Evolutionary conservation across 2,329 filamentous ascomycete genomes (phyloP), one percentile per base, ranked within the genome.

Genomic region (Fusarium goolgardi): DNA sequence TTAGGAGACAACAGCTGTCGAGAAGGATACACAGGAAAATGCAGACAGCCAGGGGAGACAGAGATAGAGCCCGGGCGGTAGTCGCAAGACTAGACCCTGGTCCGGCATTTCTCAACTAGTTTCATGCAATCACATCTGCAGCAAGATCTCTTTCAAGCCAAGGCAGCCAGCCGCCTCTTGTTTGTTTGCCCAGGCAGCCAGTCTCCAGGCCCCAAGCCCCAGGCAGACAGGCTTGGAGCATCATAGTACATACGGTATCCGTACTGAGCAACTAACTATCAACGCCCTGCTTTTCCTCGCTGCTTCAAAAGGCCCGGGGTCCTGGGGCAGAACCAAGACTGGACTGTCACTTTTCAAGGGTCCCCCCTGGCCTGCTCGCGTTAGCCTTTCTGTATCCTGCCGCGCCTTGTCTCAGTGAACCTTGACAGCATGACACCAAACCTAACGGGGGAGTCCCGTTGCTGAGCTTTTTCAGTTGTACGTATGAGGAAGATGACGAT

Each of bases 331-430:
- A 44, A 37, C 29, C 41, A 51, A 39, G 34, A 20, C 56, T 32
- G 32, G 41, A 27, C 41, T 51, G 35, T 34, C 29, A 61, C 20
- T 53, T 34, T 35, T 41, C 56, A 47, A 54, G 67, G 66, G 53
- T 20, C 45, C 62, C 66, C 59, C 66, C 66, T 41, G 39, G 39
- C 52, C 27, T 39, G 44, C 27, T 43, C 34, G 49, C 53, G 50
- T 63, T 69, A 57, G 59, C 51, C 45, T 59, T 41, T 41, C 43
- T 63, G n/a, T 46, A 53, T 52, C 60, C 61, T 65, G 60, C 53
- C 53, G 53, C 47, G 62, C 62, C 57, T 56, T 67, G 62, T 70
- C 66, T 67, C 53, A 59, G 46, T 49, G 37, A 69, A 62, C 60
- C 58, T 56, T 66, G 58, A 52, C 39, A 52, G 41, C 43, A 40